phyloP scores from a whole-genome alignment of 371 early-diverging fungal species.

The Rhizopus sp. region DNA sequence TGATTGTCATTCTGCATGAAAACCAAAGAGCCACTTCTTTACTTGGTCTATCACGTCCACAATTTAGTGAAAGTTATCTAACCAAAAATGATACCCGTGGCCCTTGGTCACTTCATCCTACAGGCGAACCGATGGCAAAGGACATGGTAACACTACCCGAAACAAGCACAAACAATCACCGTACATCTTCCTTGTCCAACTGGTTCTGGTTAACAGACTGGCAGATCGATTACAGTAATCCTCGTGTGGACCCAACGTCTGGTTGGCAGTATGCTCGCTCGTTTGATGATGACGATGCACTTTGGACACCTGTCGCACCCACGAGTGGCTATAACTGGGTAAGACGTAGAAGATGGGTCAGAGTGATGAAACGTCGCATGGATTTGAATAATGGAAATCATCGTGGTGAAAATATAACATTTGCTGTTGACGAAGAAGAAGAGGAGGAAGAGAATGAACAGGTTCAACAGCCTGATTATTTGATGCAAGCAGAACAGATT shows the following conservation, averaged over 20 bases:
- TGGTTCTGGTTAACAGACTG: conserved; percentile 88
- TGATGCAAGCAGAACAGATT: conserved; percentile 22
- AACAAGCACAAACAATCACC: conserved; percentile 10
- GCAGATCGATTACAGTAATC: conserved; percentile 67
- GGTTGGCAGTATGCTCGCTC: conserved; percentile 71
- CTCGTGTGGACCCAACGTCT: conserved; percentile 53
- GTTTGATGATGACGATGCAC: conserved; percentile 51
- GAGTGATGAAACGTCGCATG: conserved; percentile 69
- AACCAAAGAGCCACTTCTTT: conserved; percentile 62
- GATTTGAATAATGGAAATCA: conserved; percentile 43
- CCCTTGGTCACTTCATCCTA: conserved; percentile 57
- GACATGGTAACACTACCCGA: conserved; percentile 56
- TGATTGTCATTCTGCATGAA: conserved; percentile 62
- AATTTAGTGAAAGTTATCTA: conserved; percentile 51
- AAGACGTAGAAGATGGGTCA: conserved; percentile 70
- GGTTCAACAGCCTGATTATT: conserved; percentile 10
- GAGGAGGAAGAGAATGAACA: conserved; percentile 10
- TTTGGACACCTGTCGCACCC: conserved; percentile 55
- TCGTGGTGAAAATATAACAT: conserved; percentile 14
- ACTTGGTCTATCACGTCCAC: conserved; percentile 45
- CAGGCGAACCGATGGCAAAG: conserved; percentile 48
- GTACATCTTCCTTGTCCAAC: conserved; percentile 23
- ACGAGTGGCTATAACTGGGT: conserved; percentile 60
- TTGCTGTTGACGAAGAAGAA: conserved; percentile 17
- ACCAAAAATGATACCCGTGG: conserved; percentile 54